Conservation (phyloP, 495 filamentous ascomycete species). For the Penicillium psychrofluorescens region DNA sequence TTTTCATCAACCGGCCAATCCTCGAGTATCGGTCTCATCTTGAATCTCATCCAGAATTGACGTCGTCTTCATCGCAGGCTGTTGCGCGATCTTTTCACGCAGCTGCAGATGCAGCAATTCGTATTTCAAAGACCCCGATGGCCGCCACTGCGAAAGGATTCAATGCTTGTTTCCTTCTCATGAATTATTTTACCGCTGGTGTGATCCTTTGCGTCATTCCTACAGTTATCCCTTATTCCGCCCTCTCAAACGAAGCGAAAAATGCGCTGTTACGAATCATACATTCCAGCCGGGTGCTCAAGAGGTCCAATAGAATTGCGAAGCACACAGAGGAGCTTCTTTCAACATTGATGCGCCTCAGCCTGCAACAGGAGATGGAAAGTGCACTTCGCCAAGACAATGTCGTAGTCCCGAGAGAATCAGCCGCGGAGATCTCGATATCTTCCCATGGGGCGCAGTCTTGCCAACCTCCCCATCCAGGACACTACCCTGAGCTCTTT, state of each 20-base stretch:
- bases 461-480: too few relatives aligned
- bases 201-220: conserved; percentile 17
- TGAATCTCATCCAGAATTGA: neutral
- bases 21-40: conserved; percentile 1
- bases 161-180: conserved; percentile 8
- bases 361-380: conserved; percentile 11
- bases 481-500: too few relatives aligned
- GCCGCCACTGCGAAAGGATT: conserved; percentile 12
- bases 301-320: conserved; percentile 11
- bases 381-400: conserved; percentile 1
- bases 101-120: conserved; percentile 12
- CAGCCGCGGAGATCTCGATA: too few relatives aligned
- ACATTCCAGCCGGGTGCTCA: conserved; percentile 6
- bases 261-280: conserved; percentile 13
- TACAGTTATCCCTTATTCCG: conserved; percentile 10
- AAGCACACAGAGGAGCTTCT: conserved; percentile 15
- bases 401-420: neutral
- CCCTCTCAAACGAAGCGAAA: conserved; percentile 12
- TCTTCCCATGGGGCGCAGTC: too few relatives aligned
- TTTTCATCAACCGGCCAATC: conserved; percentile 9
- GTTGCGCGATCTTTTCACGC: conserved; percentile 8
- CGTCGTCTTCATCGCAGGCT: neutral
- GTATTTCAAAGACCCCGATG: conserved; percentile 12
- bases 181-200: conserved; percentile 15
- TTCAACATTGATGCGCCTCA: conserved; percentile 11